phyloP scores from a whole-genome alignment of 805 yeast genomes.

The Zygotorulaspora florentina region DNA sequence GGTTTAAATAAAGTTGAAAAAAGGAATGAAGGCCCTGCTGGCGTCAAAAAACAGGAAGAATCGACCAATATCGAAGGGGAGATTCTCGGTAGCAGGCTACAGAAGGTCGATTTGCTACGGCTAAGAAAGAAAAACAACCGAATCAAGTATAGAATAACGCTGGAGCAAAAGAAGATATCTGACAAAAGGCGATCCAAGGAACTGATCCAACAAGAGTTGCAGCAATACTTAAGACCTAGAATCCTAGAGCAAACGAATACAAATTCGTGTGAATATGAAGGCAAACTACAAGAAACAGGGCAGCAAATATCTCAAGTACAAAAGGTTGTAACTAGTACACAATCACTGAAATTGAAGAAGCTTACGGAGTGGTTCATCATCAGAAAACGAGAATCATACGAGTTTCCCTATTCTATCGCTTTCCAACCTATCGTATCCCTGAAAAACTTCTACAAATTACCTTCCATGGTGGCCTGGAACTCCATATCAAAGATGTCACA shows the following conservation, averaged over 20 bases:
- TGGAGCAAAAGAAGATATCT: slow-evolving; percentile 10
- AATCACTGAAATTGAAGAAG: slow-evolving; percentile 10
- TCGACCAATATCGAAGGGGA: slow-evolving; percentile 10
- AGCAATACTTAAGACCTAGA: background rate
- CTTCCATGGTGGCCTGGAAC: slow-evolving; percentile 17
- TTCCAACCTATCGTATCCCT: slow-evolving; percentile 28
- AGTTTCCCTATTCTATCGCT: slow-evolving; percentile 23
- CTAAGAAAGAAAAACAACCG: slow-evolving; percentile 19
- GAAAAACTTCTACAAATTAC: slow-evolving; percentile 20
- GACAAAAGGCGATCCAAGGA: slow-evolving; percentile 5
- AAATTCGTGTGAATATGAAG: background rate
- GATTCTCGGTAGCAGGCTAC: slow-evolving; percentile 13
- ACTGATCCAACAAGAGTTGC: slow-evolving; percentile 1
- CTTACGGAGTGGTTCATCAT: slow-evolving; percentile 24
- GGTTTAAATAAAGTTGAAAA: slow-evolving; percentile 14
- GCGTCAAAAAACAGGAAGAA: background rate
- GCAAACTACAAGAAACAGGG: slow-evolving; percentile 2
- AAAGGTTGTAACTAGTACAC: slow-evolving; percentile 12
- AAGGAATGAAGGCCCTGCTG: background rate
- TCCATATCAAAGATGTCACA: slow-evolving; percentile 25
- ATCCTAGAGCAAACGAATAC: background rate
- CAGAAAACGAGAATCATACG: slow-evolving; percentile 20
- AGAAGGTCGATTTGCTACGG: slow-evolving; percentile 16
- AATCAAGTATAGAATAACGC: slow-evolving; percentile 14
- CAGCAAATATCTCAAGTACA: slow-evolving; percentile 14